A percentile compares a stretch with the other conserved stretches of the same genome.
Evolutionary conservation across 192 early-diverging fungal genomes (phyloP).

Genomic region (Coemansia aciculifera): DNA sequence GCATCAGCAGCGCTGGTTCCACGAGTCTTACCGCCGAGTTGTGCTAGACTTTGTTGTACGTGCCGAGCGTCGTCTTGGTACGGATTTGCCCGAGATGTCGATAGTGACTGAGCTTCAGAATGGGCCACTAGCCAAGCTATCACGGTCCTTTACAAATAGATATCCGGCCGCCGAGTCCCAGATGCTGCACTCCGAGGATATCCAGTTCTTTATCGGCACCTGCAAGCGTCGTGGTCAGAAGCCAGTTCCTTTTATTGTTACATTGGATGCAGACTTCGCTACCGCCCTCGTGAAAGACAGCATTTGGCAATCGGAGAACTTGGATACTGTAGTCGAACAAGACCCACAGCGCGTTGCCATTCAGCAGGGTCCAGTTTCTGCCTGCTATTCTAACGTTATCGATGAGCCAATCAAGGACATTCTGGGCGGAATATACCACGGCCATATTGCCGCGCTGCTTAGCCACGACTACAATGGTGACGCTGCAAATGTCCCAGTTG

Average conservation of each 20-base stretch:
- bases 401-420: slow-evolving; percentile 90
- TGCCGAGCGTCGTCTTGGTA: slow-evolving; percentile 78
- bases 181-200: slow-evolving; percentile 33
- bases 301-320: slow-evolving; percentile 85
- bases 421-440: slow-evolving; percentile 78
- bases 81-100: background rate
- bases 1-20: slow-evolving; percentile 78
- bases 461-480: slow-evolving; percentile 68
- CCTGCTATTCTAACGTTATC: slow-evolving; percentile 64
- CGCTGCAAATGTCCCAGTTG: slow-evolving; percentile 63
- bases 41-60: slow-evolving; percentile 81
- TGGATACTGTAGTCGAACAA: slow-evolving; percentile 79
- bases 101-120: background rate
- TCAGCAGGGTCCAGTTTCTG: slow-evolving; percentile 88
- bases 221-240: slow-evolving; percentile 72
- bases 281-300: slow-evolving; percentile 89
- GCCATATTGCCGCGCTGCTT: slow-evolving; percentile 74
- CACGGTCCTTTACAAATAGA: background rate
- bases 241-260: slow-evolving; percentile 87
- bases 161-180: slow-evolving; percentile 19
- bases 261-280: slow-evolving; percentile 86
- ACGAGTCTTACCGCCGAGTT: slow-evolving; percentile 66
- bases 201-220: slow-evolving; percentile 29
- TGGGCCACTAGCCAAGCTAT: slow-evolving; percentile 13
- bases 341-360: slow-evolving; percentile 84